Base-by-base conservation (phyloP, 352 stramenopile species). In the Phytophthora tentaculata region DNA sequence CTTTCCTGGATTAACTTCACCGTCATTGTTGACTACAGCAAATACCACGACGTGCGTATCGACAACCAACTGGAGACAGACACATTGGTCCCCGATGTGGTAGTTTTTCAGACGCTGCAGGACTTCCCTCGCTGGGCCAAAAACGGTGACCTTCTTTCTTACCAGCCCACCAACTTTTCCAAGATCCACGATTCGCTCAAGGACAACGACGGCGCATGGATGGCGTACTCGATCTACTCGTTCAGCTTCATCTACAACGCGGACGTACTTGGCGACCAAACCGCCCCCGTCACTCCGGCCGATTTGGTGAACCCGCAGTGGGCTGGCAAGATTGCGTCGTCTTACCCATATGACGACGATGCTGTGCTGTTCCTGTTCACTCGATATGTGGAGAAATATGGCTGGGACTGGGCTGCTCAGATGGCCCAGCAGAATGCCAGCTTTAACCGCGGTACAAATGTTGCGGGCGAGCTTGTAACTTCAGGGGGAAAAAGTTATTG, bases 1-100 rank as follows among this genome's bases (percentile, higher is more conserved):
- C 85, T 78, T 65, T 77, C 84, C 1, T 49, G 78, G 13, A 75
- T 90, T 62, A 89, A 88, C 55, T 81, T 88, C 71, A 86, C 79
- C 14, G n/a, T 88, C 5, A 49, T 86, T 22, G 64, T 84, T 14
- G 81, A 86, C 68, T 83, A 89, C 76, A 77, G 61, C 67, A 85
- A 84, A 58, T 83, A 76, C 64, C 73, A 87, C 66, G 63, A 84
- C 32, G 83, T 79, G 14, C 85, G 81, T 6, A 76, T 86, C 19
- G 76, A 94, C 73, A 84, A 91, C 63, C 69, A 85, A 41, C 53
- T 88, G 59, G 80, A 84, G 61, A 81, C 65, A 16, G 62, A 78
- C 52, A 61, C 54, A 8, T 54, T 86, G 12, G 79, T 84, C 13
- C 73, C 74, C 3, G 77, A 83, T 52, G 66, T 83, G 17, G 57